Conservation (phyloP, 192 early-diverging fungal genomes). For the Pilobolus umbonatus region DNA sequence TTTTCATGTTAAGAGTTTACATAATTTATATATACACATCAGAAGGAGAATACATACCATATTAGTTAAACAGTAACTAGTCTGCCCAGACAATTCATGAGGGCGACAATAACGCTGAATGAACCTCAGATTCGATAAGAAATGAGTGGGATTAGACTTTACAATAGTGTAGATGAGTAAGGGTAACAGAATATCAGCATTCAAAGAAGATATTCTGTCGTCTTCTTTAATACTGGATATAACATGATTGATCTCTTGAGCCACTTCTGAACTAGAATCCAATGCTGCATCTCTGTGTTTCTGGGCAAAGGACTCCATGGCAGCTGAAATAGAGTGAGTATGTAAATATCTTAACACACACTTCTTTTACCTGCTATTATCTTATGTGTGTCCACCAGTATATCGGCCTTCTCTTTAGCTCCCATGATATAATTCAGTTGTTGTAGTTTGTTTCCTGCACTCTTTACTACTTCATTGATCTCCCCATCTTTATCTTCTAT, state of each 20-base stretch:
- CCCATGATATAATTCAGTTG: conserved; percentile 34
- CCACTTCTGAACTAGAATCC: conserved; percentile 8
- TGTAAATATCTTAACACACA: background rate
- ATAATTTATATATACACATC: background rate
- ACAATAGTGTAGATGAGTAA: conserved; percentile 65
- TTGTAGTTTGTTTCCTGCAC: conserved; percentile 40
- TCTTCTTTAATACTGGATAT: conserved; percentile 13
- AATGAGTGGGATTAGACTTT: conserved; percentile 59
- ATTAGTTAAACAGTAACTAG: conserved; percentile 48
- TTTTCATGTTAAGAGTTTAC: background rate
- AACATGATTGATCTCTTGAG: conserved; percentile 25
- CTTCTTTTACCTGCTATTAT: conserved; percentile 30
- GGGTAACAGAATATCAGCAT: conserved; percentile 64
- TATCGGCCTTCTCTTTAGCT: conserved; percentile 41
- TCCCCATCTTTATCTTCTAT: conserved; percentile 34
- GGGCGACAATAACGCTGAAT: conserved; percentile 45
- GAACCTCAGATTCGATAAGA: conserved; percentile 64
- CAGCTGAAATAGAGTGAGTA: conserved; percentile 2
- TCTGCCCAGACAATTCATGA: conserved; percentile 34
- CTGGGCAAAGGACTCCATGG: conserved; percentile 18
- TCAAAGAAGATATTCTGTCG: conserved; percentile 4
- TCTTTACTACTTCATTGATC: conserved; percentile 36
- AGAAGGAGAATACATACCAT: conserved; percentile 28
- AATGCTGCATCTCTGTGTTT: conserved; percentile 4
- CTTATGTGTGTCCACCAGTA: conserved; percentile 35